phyloP scores from a whole-genome alignment of 768 basidiomycete species.

The Amanita rubescens region DNA sequence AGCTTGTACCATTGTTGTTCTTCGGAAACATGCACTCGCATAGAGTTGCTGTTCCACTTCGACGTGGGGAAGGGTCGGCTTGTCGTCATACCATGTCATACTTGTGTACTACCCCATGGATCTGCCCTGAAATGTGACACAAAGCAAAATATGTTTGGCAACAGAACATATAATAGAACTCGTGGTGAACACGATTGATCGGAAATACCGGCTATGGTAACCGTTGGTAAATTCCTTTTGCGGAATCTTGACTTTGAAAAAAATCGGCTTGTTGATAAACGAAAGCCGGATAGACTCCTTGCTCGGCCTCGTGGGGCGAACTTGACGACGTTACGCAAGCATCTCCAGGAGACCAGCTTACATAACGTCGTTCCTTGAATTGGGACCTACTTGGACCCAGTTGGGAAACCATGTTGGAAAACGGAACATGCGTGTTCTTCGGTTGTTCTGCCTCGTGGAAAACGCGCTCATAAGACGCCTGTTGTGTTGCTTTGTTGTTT shows the following conservation, averaged over 20 bases:
- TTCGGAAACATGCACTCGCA: no score
- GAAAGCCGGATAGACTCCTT: background rate
- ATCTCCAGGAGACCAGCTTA: background rate
- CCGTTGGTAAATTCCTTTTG: background rate
- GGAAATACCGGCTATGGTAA: background rate
- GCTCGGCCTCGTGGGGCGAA: no score
- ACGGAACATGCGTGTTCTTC: background rate
- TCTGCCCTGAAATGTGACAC: background rate
- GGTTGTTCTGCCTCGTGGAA: background rate
- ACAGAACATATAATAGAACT: background rate
- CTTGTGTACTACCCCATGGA: no score
- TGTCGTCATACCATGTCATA: no score
- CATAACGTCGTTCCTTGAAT: no score
- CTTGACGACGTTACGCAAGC: background rate
- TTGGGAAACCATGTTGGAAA: no score
- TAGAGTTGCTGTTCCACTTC: no score
- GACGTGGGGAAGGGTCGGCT: no score
- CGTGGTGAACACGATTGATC: slow-evolving; percentile 4
- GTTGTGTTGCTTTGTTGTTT: no score
- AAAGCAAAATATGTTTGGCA: background rate
- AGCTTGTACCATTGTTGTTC: no score
- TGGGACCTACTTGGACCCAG: no score
- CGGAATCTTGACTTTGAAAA: background rate
- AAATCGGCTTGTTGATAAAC: background rate
- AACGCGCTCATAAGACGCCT: no score